Base-by-base conservation (phyloP, 768 basidiomycete species). In the Lactarius hatsudake region DNA sequence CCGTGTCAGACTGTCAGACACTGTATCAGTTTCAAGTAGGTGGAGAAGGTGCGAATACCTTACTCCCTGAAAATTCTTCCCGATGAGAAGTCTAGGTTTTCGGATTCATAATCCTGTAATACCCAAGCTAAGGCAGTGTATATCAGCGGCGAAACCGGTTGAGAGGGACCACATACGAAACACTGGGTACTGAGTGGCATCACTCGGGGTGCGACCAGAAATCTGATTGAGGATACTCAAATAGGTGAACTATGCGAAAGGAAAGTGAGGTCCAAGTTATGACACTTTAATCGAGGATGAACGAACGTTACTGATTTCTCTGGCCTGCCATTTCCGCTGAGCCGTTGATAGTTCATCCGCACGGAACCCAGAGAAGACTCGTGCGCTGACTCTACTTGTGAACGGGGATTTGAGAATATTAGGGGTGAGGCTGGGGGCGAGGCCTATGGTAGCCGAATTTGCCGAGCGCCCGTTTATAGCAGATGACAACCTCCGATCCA, bases 151-250 rank as follows among this genome's bases (percentile, higher is more conserved):
- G 48, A 26, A 55, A 40, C 15, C 23, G 13, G 40, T 26, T 20
- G 23, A 13, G 26, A 36, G 23, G 62, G 55, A 42, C 72, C 26
- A 68, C 90, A 59, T 72, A 93, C 91, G 92, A 70, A 93, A 95
- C 9, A 96, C 86, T 0, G 94, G 95, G 76, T 95, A 97, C 71
- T 96, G 94, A 0, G 96, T 96, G 12, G 95, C 93, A 79, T 97
- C 95, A 73, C 90, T 94, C 1, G 94, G 94, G 3, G 95, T 97
- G 26, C 95, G 84, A 53, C 95, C 94, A 3, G 95, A 96, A 26
- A 93, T 84, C 75, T 96, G 94, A 72, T 97, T 97, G 63, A 97
- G 78, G 63, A 97, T 86, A 68, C 91, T 89, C 59, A 96, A 77
- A 76, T 96, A 96, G 1, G 91, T 89, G 75, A 93, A 96, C 94